Evolutionary conservation across 768 basidiomycete genomes (phyloP).

Genomic region (Pholiota conissans): DNA sequence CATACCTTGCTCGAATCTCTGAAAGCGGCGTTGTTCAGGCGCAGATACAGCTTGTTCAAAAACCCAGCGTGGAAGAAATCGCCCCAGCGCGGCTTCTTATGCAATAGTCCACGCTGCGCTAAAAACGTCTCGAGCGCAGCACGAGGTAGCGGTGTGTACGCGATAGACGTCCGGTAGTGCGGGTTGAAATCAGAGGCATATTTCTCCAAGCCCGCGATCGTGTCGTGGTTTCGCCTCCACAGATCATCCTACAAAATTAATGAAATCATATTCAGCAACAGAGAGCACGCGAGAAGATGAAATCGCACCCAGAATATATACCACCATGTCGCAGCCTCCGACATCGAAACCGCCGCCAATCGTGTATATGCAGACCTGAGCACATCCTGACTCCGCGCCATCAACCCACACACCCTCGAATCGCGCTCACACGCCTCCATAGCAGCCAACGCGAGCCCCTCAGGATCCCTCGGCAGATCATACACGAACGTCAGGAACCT

Average conservation of each 20-base stretch:
- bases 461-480: slow-evolving; percentile 49
- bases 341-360: slow-evolving; percentile 45
- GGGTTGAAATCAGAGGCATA: slow-evolving; percentile 69
- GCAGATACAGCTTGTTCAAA: slow-evolving; percentile 70
- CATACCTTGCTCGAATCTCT: slow-evolving; percentile 43
- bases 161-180: slow-evolving; percentile 69
- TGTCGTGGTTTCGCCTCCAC: slow-evolving; percentile 68
- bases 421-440: slow-evolving; percentile 50
- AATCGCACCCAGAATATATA: slow-evolving; percentile 73
- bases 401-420: slow-evolving; percentile 50
- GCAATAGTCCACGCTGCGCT: slow-evolving; percentile 56
- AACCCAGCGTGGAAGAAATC: slow-evolving; percentile 65
- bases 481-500: slow-evolving; percentile 63
- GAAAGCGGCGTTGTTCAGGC: slow-evolving; percentile 69
- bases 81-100: slow-evolving; percentile 38
- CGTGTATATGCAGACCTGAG: slow-evolving; percentile 56
- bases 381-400: slow-evolving; percentile 42
- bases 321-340: slow-evolving; percentile 68
- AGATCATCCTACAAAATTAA: slow-evolving; percentile 59
- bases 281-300: not conserved
- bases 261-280: slow-evolving; percentile 2
- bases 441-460: slow-evolving; percentile 42
- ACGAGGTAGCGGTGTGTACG: slow-evolving; percentile 68
- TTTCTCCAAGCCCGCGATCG: slow-evolving; percentile 46
- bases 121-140: slow-evolving; percentile 66